Conservation (phyloP, 2,329 filamentous ascomycete genomes). For the Talaromyces sp. region DNA sequence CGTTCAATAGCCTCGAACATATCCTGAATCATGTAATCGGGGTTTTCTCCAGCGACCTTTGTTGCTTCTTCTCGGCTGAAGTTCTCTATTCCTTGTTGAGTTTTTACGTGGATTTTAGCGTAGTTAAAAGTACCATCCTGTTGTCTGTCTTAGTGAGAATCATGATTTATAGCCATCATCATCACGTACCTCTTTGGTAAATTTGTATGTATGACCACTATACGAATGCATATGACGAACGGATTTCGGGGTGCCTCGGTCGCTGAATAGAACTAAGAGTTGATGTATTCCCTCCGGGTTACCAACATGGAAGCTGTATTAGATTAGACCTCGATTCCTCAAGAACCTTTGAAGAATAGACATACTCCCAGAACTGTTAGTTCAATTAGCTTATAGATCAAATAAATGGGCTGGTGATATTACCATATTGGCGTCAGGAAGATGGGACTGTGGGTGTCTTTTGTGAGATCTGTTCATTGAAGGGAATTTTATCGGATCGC, state of each 20-base stretch:
- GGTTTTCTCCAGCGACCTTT: constrained; percentile 71
- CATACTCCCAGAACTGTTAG: constrained; percentile 34
- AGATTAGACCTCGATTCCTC: not conserved
- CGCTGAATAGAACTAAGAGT: constrained; percentile 64
- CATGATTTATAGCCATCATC: not conserved
- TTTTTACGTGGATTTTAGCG: constrained; percentile 57
- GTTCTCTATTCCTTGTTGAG: constrained; percentile 47
- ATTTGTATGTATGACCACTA: constrained; percentile 66
- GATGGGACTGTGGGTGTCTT: constrained; percentile 49
- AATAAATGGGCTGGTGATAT: not conserved
- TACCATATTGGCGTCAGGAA: constrained; percentile 32
- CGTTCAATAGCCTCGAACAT: constrained; percentile 71
- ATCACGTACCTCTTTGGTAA: constrained; percentile 52
- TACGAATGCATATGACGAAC: constrained; percentile 66
- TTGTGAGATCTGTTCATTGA: constrained; percentile 72
- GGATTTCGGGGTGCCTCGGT: constrained; percentile 64
- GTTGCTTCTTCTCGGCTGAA: constrained; percentile 68
- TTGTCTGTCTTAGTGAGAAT: not conserved
- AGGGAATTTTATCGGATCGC: constrained; percentile 70
- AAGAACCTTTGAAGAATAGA: not conserved
- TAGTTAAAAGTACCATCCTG: constrained; percentile 64
- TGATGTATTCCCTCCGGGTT: constrained; percentile 64
- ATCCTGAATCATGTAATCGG: constrained; percentile 78
- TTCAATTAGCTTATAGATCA: constrained; percentile 15
- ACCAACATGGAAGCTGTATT: constrained; percentile 49